A percentile compares a stretch with the other conserved stretches of the same genome.
Conservation (phyloP, 1,284 basidiomycete genomes). For the Sanghuangporus weigelae region DNA sequence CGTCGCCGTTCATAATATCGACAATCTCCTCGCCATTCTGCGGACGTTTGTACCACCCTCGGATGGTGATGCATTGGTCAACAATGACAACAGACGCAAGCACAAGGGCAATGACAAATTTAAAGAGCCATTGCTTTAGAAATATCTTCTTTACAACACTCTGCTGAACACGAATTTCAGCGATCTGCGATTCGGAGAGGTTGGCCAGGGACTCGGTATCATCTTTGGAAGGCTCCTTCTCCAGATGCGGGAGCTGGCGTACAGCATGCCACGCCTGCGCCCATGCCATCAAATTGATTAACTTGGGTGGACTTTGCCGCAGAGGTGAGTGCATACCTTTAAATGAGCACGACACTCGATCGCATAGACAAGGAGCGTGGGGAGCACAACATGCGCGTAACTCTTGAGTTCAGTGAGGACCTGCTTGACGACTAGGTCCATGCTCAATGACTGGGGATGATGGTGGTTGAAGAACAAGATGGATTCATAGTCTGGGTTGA, state of each 20-base stretch:
- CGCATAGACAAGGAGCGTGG: constrained; percentile 4
- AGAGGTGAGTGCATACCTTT: neutral
- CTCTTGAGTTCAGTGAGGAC: neutral
- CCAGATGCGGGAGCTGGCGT: neutral
- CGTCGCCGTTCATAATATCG: neutral
- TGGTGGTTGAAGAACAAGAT: too few relatives aligned
- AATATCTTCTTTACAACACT: neutral
- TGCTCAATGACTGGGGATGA: too few relatives aligned
- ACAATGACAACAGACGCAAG: neutral
- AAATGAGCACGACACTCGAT: constrained; percentile 1
- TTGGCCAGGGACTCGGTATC: neutral
- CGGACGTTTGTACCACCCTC: neutral
- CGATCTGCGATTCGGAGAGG: neutral
- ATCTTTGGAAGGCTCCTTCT: neutral
- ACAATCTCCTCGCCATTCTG: neutral
- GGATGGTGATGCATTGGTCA: neutral
- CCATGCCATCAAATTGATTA: neutral
- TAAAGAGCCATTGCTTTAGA: neutral
- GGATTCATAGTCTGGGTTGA: too few relatives aligned
- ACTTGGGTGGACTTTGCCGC: neutral
- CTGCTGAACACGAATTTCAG: neutral
- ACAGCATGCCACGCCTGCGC: constrained; percentile 8
- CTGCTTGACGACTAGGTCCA: neutral
- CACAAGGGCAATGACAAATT: neutral
- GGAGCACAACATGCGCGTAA: neutral